Evolutionary conservation across 495 filamentous ascomycete species (phyloP).

Genomic region (Penicillium silybi): DNA sequence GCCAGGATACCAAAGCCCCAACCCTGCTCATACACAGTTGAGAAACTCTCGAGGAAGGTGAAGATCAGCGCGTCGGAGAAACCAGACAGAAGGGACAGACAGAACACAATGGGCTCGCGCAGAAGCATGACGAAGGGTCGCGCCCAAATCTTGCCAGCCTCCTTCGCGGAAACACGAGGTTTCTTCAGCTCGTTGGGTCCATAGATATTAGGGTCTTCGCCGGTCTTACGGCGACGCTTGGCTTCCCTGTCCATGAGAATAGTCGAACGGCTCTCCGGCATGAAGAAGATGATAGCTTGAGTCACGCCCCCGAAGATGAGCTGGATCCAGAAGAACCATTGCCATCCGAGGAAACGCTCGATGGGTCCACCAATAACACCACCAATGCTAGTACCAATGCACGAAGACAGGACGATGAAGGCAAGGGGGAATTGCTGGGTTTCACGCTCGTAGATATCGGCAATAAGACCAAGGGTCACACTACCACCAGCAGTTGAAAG

Average conservation of each 20-base stretch:
- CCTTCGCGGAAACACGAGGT: constrained; percentile 48
- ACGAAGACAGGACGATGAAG: constrained; percentile 70
- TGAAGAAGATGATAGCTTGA: constrained; percentile 59
- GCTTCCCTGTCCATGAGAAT: constrained; percentile 64
- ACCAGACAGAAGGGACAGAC: constrained; percentile 64
- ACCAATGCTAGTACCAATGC: constrained; percentile 68
- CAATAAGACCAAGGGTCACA: constrained; percentile 75
- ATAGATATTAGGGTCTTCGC: constrained; percentile 52
- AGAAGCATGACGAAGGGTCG: constrained; percentile 74
- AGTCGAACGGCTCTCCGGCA: constrained; percentile 65
- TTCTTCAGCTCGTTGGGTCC: constrained; percentile 59
- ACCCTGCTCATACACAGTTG: constrained; percentile 54
- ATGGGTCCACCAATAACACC: constrained; percentile 76
- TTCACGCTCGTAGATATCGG: constrained; percentile 70
- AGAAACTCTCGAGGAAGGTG: constrained; percentile 67
- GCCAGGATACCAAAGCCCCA: constrained; percentile 56
- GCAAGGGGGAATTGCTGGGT: constrained; percentile 61
- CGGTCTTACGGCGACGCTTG: constrained; percentile 55
- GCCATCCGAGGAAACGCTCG: constrained; percentile 58
- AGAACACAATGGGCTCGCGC: constrained; percentile 68
- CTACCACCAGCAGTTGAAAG: constrained; percentile 68
- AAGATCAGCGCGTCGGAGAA: constrained; percentile 78
- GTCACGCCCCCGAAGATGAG: constrained; percentile 66
- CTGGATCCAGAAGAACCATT: constrained; percentile 78
- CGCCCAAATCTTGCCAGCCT: constrained; percentile 57